Conservation (phyloP, 1,284 basidiomycete species). For the Ceratobasidium sp. region DNA sequence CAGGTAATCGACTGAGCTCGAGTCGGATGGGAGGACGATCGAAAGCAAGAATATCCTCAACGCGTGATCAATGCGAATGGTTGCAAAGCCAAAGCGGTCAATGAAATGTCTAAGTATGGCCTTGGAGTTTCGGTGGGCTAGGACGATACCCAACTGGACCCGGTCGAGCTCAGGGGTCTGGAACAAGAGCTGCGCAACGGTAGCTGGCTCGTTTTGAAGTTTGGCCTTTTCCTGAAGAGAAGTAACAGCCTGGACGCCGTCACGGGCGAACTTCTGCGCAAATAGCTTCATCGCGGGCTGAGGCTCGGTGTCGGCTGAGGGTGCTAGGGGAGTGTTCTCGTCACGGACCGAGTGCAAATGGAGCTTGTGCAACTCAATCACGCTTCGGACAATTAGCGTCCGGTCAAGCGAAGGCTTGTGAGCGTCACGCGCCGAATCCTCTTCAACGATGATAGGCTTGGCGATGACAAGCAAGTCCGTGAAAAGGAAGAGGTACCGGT, state of each 20-base stretch:
- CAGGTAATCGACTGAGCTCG: slow-evolving; percentile 69
- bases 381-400: slow-evolving; percentile 86
- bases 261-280: slow-evolving; percentile 72
- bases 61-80: slow-evolving; percentile 86
- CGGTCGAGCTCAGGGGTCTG: slow-evolving; percentile 85
- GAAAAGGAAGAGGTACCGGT: slow-evolving; percentile 95
- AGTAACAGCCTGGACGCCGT: slow-evolving; percentile 74
- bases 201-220: slow-evolving; percentile 64
- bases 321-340: slow-evolving; percentile 48
- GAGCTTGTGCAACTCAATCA: slow-evolving; percentile 77
- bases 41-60: slow-evolving; percentile 87
- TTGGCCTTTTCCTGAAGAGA: slow-evolving; percentile 63
- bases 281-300: slow-evolving; percentile 73
- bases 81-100: slow-evolving; percentile 83
- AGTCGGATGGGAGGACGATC: slow-evolving; percentile 69
- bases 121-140: slow-evolving; percentile 74
- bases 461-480: slow-evolving; percentile 90
- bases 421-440: slow-evolving; percentile 63
- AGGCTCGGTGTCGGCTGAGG: slow-evolving; percentile 47
- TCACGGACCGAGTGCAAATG: slow-evolving; percentile 70
- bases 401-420: slow-evolving; percentile 75
- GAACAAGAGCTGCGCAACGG: slow-evolving; percentile 83
- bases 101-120: slow-evolving; percentile 82
- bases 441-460: slow-evolving; percentile 70
- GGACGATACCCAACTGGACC: slow-evolving; percentile 80